Conservation (phyloP, 139 green algal species). For the Microglena sp. region DNA sequence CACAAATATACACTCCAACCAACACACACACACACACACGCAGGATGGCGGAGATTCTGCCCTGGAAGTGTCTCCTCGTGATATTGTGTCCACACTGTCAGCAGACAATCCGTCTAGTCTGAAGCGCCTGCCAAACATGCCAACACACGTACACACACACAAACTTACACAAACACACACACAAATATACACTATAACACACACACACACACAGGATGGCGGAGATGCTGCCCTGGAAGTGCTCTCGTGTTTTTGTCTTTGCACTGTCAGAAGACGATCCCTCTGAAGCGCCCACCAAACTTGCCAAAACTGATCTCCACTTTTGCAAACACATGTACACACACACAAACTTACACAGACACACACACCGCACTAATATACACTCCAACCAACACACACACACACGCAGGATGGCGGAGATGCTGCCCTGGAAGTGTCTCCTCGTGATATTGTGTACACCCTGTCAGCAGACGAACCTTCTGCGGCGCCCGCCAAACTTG, state of each 20-base stretch:
- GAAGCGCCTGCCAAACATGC: background rate
- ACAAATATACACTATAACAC: background rate
- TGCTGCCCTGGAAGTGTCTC: conserved; percentile 69
- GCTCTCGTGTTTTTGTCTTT: too few relatives aligned
- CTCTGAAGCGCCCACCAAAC: too few relatives aligned
- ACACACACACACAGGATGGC: background rate
- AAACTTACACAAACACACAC: background rate
- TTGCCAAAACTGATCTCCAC: too few relatives aligned
- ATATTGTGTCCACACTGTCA: too few relatives aligned
- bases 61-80: too few relatives aligned
- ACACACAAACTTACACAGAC: background rate
- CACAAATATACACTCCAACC: background rate
- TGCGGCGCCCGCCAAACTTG: conserved; percentile 17
- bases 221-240: too few relatives aligned
- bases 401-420: conserved; percentile 74
- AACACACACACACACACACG: background rate
- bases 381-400: background rate
- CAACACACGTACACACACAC: background rate
- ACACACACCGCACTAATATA: background rate
- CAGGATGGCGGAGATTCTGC: background rate
- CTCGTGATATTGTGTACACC: conserved; percentile 87
- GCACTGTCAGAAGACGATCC: too few relatives aligned
- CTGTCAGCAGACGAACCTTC: conserved; percentile 37
- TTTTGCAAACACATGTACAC: background rate
- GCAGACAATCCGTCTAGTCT: too few relatives aligned